Conservation (phyloP, 1,284 basidiomycete genomes). For the Vanrija sp. region DNA sequence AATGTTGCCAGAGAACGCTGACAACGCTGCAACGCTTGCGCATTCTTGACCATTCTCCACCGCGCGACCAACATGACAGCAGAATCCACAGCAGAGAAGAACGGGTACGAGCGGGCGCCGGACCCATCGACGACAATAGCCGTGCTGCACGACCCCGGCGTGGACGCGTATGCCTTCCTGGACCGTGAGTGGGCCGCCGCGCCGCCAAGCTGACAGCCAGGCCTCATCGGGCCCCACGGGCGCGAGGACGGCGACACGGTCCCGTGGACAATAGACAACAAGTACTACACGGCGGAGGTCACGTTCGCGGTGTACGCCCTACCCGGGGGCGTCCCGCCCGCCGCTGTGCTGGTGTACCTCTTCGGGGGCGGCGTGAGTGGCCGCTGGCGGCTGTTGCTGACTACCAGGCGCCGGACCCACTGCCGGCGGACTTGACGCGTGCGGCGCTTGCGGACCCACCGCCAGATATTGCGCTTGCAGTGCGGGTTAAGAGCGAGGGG, state of each 20-base stretch:
- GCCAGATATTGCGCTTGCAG: slow-evolving; percentile 35
- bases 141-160: slow-evolving; percentile 18
- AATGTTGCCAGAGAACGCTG: too few relatives aligned
- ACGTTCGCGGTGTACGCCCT: slow-evolving; percentile 56
- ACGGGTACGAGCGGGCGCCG: too few relatives aligned
- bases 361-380: slow-evolving; percentile 12
- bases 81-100: too few relatives aligned
- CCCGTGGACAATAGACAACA: slow-evolving; percentile 76
- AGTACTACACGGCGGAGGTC: slow-evolving; percentile 76
- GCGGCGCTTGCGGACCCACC: slow-evolving; percentile 29
- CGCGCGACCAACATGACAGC: too few relatives aligned
- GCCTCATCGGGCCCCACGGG: slow-evolving; percentile 5
- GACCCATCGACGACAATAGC: slow-evolving; percentile 23
- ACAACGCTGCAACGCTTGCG: too few relatives aligned
- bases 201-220: slow-evolving; percentile 4
- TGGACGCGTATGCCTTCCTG: slow-evolving; percentile 26
- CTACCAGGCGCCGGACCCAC: slow-evolving; percentile 19
- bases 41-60: too few relatives aligned
- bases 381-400: neutral
- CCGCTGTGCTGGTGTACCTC: slow-evolving; percentile 25
- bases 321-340: too few relatives aligned
- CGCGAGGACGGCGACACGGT: slow-evolving; percentile 32
- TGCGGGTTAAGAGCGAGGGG: slow-evolving; percentile 11
- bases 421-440: slow-evolving; percentile 27
- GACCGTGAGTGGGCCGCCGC: slow-evolving; percentile 9